Evolutionary conservation across 108 stramenopile species (phyloP).

Genomic region (Skeletonema menzelii): DNA sequence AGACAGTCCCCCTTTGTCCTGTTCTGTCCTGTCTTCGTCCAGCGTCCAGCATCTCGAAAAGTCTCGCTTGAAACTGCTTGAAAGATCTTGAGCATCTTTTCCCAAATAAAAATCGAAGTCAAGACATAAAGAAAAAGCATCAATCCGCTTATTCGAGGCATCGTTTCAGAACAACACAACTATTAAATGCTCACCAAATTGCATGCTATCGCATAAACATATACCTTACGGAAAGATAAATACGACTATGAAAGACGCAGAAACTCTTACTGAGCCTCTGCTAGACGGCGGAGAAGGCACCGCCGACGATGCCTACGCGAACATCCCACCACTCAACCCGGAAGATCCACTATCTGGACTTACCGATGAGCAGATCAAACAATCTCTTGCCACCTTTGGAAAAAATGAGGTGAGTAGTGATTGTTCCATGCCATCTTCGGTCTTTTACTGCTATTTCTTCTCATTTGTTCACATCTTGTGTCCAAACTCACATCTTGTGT

Average conservation of each 20-base stretch:
- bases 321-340: conserved; percentile 21
- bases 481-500: background rate
- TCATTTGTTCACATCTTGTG: background rate
- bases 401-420: conserved; percentile 24
- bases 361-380: conserved; percentile 6
- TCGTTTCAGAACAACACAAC: no score
- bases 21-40: no score
- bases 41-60: no score
- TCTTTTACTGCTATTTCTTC: background rate
- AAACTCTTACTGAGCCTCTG: background rate
- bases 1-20: no score
- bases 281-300: background rate
- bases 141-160: no score
- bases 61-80: no score
- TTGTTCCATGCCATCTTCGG: background rate
- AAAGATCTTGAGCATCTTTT: no score
- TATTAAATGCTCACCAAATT: no score
- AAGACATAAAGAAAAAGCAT: no score
- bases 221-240: background rate
- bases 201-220: background rate
- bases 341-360: conserved; percentile 31
- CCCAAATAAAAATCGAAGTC: no score
- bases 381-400: conserved; percentile 13
- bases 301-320: background rate
- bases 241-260: background rate